Conservation (phyloP, 164 flowering plant genomes). For the Macadamia integrifolia region DNA sequence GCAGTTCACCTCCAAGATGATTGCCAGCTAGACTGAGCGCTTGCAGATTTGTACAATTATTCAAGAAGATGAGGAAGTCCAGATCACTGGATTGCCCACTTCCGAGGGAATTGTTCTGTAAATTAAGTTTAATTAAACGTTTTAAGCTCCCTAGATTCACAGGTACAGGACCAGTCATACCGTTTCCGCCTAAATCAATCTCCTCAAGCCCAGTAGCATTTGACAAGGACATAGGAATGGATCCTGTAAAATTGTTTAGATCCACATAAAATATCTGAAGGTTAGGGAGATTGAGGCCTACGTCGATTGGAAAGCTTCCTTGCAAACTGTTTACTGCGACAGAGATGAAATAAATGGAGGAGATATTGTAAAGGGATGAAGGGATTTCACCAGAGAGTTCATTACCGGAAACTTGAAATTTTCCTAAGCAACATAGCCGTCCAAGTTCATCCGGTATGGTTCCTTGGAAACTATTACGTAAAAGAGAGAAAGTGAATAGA, state of each 20-base stretch:
- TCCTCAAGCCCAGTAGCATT: slow-evolving; percentile 20
- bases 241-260: slow-evolving; percentile 2
- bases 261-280: not conserved
- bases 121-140: slow-evolving; percentile 5
- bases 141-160: slow-evolving; percentile 13
- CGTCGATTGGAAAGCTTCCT: slow-evolving; percentile 5
- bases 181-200: slow-evolving; percentile 14
- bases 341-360: not conserved
- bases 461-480: not conserved
- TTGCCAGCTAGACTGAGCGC: slow-evolving; percentile 14
- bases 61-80: slow-evolving; percentile 22
- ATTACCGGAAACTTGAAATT: not conserved
- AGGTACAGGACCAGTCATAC: slow-evolving; percentile 18
- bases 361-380: not conserved
- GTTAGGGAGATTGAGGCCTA: slow-evolving; percentile 7
- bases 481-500: not conserved
- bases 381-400: slow-evolving; percentile 8
- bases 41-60: slow-evolving; percentile 25
- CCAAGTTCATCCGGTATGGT: slow-evolving; percentile 1
- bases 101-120: slow-evolving; percentile 19
- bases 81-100: slow-evolving; percentile 19
- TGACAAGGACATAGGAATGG: slow-evolving; percentile 25
- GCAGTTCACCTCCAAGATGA: slow-evolving; percentile 25
- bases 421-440: not conserved
- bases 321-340: not conserved